Evolutionary conservation across 176 grass and related monocot species (phyloP).

Genomic region (Oryza coarctata): DNA sequence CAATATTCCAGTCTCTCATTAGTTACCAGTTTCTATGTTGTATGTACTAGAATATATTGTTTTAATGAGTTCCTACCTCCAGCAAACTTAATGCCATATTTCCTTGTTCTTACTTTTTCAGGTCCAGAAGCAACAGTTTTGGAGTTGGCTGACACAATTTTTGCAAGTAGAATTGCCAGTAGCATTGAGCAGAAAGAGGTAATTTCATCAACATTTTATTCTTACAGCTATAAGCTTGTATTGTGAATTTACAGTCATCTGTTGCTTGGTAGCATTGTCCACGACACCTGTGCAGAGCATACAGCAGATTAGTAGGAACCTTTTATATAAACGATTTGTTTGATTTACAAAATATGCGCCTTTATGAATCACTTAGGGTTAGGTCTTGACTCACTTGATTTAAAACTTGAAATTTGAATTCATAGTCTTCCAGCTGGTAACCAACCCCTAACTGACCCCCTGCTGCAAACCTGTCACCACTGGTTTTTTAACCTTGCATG

Average conservation of each 20-base stretch:
- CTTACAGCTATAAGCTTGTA: background rate
- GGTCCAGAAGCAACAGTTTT: conserved; percentile 54
- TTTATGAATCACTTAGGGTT: background rate
- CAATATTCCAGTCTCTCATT: background rate
- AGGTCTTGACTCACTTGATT: background rate
- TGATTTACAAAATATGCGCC: conserved; percentile 11
- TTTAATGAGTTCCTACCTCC: conserved; percentile 12
- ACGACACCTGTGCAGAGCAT: background rate
- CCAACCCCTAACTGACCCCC: background rate
- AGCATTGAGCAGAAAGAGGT: conserved; percentile 55
- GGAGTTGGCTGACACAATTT: conserved; percentile 68
- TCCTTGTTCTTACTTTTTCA: conserved; percentile 39
- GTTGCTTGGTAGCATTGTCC: background rate
- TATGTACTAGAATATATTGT: background rate
- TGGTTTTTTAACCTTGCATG: background rate
- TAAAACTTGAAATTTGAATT: background rate
- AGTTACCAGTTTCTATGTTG: background rate
- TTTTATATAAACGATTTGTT: background rate
- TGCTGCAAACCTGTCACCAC: background rate
- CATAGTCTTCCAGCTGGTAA: background rate
- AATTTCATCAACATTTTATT: conserved; percentile 8
- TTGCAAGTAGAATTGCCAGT: conserved; percentile 57
- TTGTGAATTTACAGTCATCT: background rate
- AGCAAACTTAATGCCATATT: conserved; percentile 25
- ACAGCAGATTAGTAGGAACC: background rate